Evolutionary conservation across 192 early-diverging fungal species (phyloP).

Genomic region (Phlyctochytrium arcticum): DNA sequence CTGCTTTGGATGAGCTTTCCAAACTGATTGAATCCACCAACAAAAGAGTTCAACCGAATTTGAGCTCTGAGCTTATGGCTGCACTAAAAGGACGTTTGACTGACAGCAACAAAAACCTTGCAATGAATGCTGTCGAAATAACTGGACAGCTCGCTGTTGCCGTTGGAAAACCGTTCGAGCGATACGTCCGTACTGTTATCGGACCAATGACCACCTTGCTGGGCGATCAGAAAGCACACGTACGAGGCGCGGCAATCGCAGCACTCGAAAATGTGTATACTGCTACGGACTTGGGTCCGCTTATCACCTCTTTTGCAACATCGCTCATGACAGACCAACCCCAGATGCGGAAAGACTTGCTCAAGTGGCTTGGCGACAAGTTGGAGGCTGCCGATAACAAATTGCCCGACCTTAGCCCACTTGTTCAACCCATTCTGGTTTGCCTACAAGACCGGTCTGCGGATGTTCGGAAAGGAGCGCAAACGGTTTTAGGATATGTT

Average conservation of each 20-base stretch:
- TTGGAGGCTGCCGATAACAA: slow-evolving; percentile 43
- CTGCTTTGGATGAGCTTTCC: slow-evolving; percentile 78
- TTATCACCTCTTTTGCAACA: slow-evolving; percentile 60
- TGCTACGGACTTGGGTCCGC: slow-evolving; percentile 66
- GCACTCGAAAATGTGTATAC: slow-evolving; percentile 68
- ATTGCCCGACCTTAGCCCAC: slow-evolving; percentile 53
- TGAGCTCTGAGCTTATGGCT: slow-evolving; percentile 68
- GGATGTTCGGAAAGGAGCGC: slow-evolving; percentile 86
- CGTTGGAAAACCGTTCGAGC: slow-evolving; percentile 84
- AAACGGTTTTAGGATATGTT: slow-evolving; percentile 62
- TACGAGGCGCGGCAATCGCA: slow-evolving; percentile 70
- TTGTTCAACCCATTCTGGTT: slow-evolving; percentile 68
- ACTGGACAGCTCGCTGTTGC: slow-evolving; percentile 69
- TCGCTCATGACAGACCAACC: slow-evolving; percentile 79
- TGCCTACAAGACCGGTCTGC: slow-evolving; percentile 85
- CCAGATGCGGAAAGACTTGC: slow-evolving; percentile 78
- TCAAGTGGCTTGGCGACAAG: slow-evolving; percentile 73
- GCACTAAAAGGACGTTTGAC: slow-evolving; percentile 78
- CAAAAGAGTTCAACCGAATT: slow-evolving; percentile 75
- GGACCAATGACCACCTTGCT: slow-evolving; percentile 68
- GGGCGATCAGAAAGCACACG: slow-evolving; percentile 87
- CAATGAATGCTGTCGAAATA: slow-evolving; percentile 76
- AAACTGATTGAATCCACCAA: slow-evolving; percentile 72
- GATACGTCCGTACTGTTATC: slow-evolving; percentile 65
- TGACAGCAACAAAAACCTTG: slow-evolving; percentile 91